Conservation (phyloP, 2,329 filamentous ascomycete species). For the Claviceps citrina region DNA sequence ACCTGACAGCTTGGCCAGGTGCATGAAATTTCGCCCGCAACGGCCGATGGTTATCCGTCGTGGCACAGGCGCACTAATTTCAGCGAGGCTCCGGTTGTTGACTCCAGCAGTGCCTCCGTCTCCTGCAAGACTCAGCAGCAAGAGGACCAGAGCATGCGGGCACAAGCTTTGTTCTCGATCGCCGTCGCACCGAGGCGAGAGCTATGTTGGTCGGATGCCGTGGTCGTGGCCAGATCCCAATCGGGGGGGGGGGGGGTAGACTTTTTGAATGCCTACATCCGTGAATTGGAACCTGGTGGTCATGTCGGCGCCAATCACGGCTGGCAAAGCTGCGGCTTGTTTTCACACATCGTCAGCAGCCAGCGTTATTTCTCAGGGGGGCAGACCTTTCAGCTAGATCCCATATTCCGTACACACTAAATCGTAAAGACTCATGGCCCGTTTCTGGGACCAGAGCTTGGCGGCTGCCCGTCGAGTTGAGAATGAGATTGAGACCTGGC, state of each 20-base stretch:
- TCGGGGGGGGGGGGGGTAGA: too few relatives aligned
- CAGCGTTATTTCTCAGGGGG: not conserved
- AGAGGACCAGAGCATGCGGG: not conserved
- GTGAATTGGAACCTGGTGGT: too few relatives aligned
- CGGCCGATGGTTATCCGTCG: not conserved
- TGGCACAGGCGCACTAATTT: not conserved
- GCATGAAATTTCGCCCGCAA: too few relatives aligned
- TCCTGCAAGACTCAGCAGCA: too few relatives aligned
- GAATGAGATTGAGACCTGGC: not conserved
- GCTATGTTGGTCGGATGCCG: not conserved
- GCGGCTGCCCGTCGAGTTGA: not conserved
- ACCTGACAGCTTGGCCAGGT: constrained; percentile 1
- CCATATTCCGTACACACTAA: not conserved
- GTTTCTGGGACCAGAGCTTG: constrained; percentile 5
- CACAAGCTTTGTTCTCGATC: not conserved
- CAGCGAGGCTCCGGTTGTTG: not conserved
- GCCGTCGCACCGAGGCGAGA: not conserved
- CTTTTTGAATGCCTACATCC: too few relatives aligned
- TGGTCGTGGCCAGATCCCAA: not conserved
- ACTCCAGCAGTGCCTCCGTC: not conserved
- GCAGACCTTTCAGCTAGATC: not conserved
- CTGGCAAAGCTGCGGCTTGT: not conserved
- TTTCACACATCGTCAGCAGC: not conserved
- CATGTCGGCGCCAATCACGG: not conserved
- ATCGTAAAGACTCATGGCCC: too few relatives aligned